Conservation (phyloP, 805 yeast species). For the Ogataea degrootiae region DNA sequence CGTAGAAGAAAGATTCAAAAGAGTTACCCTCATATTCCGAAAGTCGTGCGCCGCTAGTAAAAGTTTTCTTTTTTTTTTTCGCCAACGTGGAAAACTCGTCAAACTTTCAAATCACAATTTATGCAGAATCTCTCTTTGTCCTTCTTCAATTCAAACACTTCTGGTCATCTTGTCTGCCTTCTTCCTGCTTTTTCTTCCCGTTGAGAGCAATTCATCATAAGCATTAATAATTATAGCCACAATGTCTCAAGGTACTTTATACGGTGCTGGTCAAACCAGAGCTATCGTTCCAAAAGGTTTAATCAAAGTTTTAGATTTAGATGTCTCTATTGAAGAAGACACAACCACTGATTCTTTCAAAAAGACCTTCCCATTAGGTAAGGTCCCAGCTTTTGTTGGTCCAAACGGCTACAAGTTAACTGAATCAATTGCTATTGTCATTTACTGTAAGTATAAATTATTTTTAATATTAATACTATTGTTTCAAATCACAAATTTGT, state of each 20-base stretch:
- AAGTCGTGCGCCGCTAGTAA: neutral
- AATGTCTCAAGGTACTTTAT: slow-evolving; percentile 34
- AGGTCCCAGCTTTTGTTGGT: slow-evolving; percentile 66
- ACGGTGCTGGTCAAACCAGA: slow-evolving; percentile 29
- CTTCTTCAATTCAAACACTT: neutral
- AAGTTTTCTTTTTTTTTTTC: neutral
- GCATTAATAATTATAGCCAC: neutral
- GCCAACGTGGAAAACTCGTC: too few relatives aligned
- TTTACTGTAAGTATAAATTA: slow-evolving; percentile 37
- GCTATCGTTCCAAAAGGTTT: slow-evolving; percentile 33
- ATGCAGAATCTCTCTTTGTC: neutral
- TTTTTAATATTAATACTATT: neutral
- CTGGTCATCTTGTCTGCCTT: too few relatives aligned
- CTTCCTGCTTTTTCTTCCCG: neutral
- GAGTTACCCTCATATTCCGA: too few relatives aligned
- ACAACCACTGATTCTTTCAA: slow-evolving; percentile 27
- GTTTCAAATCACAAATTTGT: neutral
- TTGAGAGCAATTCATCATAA: too few relatives aligned
- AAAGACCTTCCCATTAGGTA: slow-evolving; percentile 57
- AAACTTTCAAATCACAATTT: neutral
- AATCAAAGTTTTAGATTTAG: slow-evolving; percentile 56
- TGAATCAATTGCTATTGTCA: slow-evolving; percentile 61
- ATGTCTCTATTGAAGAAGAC: slow-evolving; percentile 34
- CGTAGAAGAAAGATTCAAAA: too few relatives aligned
- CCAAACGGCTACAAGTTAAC: slow-evolving; percentile 68